Evolutionary conservation across 1,139 yeast species (phyloP).

Genomic region (Pichia sp.): DNA sequence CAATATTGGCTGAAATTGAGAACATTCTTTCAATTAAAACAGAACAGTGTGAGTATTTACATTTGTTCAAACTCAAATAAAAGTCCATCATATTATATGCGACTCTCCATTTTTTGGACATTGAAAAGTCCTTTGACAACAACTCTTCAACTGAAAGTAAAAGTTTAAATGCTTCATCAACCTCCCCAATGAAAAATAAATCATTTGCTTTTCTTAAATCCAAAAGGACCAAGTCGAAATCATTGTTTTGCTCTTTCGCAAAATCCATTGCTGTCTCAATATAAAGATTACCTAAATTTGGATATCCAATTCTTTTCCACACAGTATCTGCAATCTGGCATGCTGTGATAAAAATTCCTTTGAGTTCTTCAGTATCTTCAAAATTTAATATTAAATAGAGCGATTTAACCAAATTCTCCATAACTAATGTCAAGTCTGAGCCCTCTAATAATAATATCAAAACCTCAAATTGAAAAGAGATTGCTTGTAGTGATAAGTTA

Average conservation of each 20-base stretch:
- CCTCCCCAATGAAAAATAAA: constrained; percentile 35
- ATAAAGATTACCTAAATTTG: constrained; percentile 40
- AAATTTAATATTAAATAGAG: constrained; percentile 44
- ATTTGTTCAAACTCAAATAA: constrained; percentile 35
- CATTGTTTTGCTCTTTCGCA: constrained; percentile 20
- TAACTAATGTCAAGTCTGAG: constrained; percentile 37
- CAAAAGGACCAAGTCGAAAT: constrained; percentile 22
- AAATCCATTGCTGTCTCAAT: constrained; percentile 39
- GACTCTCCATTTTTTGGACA: constrained; percentile 36
- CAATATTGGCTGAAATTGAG: constrained; percentile 20
- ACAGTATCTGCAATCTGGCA: constrained; percentile 41
- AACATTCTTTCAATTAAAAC: constrained; percentile 25
- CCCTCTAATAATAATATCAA: constrained; percentile 47
- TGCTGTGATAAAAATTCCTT: constrained; percentile 39
- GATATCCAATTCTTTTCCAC: constrained; percentile 49
- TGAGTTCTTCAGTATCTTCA: constrained; percentile 25
- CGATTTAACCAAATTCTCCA: constrained; percentile 52
- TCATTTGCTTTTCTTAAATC: constrained; percentile 35
- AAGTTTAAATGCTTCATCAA: constrained; percentile 32
- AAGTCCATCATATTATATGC: constrained; percentile 35
- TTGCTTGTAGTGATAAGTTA: constrained; percentile 46
- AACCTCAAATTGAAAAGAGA: constrained; percentile 56
- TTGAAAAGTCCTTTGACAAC: constrained; percentile 28
- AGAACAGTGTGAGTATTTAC: constrained; percentile 31
- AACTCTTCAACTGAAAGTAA: constrained; percentile 16